Evolutionary conservation across 2,329 filamentous ascomycete genomes (phyloP), one percentile per base, ranked within the genome.

Genomic region (Fusarium circinatum): DNA sequence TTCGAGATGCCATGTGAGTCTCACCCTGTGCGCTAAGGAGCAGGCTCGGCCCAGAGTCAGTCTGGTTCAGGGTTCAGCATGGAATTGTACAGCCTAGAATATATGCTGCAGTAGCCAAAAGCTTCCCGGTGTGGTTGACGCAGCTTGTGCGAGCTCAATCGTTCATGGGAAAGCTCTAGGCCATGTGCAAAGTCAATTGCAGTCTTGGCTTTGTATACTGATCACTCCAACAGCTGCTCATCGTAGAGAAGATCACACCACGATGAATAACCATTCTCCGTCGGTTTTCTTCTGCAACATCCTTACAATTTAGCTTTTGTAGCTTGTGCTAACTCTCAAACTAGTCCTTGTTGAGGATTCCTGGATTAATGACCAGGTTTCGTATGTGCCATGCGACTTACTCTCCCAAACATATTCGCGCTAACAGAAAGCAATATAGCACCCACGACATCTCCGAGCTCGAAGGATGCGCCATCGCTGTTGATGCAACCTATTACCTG

Each of bases 401-500:
- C 62, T 49, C 42, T 48, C 38, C 42, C 36, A 54, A 61, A 49
- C 51, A 39, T 61, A 41, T 58, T 42, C 58, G 55, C 62, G 72
- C 76, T 80, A 70, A 80, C 73, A 36, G 54, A 70, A 61, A 41
- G 47, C 56, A 73, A 52, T 61, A 39, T 74, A 90, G 88, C 79
- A 88, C 86, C 55, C 89, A 90, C 76, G 86, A 91, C 67, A 83
- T 97, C 75, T 87, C 91, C 69, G 89, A 93, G 71, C 87, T 98
- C 76, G 90, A 93, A 79, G 92, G 92, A 80, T 90, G 90, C 68
- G 89, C 92, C 61, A 89, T 98, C 78, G 95, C 92, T 74, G 91
- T 98, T 78, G 95, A 98, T 85, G 96, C 96, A 63, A 92, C 93
- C 60, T 93, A 97, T 83, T 98, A 96, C 82, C 89, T 99, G 73